Evolutionary conservation across 2,329 filamentous ascomycete species (phyloP), one percentile per base, ranked within the genome.

Genomic region (Phaeoacremonium minimum): DNA sequence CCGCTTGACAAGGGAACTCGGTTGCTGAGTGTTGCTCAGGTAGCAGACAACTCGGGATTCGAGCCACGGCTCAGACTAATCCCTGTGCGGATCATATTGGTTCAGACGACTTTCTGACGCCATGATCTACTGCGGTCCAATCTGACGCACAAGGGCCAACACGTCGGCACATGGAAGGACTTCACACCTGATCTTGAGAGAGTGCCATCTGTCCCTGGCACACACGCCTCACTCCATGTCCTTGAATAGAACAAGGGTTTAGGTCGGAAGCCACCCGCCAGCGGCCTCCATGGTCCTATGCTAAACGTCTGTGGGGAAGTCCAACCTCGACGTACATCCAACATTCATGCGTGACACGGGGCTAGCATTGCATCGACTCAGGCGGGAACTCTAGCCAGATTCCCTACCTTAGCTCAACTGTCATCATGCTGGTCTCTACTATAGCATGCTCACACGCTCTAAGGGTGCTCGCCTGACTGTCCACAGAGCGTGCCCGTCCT

Each of bases 81-180:
- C n/a, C n/a, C 55, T 57, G 57, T 42, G 59, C 52, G 53, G 57
- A 64, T 62, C 56, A 34, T 39, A 15, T 54, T 52, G 56, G 56
- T 64, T 60, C 59, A 63, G 60, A 61, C 57, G 60, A 56, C 46
- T 48, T 53, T 57, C 54, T 61, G 51, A 59, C 58, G 56, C 60
- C 54, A 59, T 58, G 54, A 57, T 58, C 54, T 55, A 50, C 54
- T 46, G 51, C 50, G 49, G 50, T n/a, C 53, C 48, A 56, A 55
- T 52, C 54, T 60, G 54, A 60, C 50, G 57, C 58, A 52, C 50
- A 49, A 49, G 49, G 50, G 46, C 45, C n/a, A n/a, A n/a, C n/a
- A n/a, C n/a, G 43, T 41, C 41, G 45, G 43, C 46, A 48, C 44
- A 44, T 45, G 16, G 42, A 9, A 26, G n/a, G 22, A 26, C 22